Evolutionary conservation across 2,329 filamentous ascomycete species (phyloP).

Genomic region (Taxawa tesnikishii): DNA sequence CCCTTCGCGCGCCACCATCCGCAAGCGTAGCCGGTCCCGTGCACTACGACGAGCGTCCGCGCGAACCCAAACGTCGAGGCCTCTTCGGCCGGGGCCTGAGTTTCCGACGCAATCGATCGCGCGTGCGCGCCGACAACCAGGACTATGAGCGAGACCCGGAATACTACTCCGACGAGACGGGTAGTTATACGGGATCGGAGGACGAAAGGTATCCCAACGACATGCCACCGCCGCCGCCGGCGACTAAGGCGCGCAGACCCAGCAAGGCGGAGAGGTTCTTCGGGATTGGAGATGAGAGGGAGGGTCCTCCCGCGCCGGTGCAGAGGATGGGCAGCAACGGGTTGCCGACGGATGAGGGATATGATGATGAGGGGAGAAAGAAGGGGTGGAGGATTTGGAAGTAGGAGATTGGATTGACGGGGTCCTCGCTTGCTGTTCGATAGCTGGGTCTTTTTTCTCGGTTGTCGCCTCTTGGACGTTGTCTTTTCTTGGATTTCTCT

Average conservation of each 20-base stretch:
- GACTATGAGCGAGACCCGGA: neutral
- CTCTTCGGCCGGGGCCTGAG: constrained; percentile 2
- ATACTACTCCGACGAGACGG: constrained; percentile 11
- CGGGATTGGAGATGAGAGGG: constrained; percentile 8
- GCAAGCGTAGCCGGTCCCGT: constrained; percentile 2
- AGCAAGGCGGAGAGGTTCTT: constrained; percentile 21
- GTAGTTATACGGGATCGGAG: constrained; percentile 14
- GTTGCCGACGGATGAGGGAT: neutral
- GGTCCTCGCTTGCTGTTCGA: too few species aligned
- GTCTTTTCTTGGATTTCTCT: too few species aligned
- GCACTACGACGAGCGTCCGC: neutral
- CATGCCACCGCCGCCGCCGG: constrained; percentile 5
- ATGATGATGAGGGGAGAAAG: constrained; percentile 23
- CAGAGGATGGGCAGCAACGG: neutral
- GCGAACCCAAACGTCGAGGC: constrained; percentile 1
- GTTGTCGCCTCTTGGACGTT: too few species aligned
- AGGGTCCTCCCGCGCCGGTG: neutral
- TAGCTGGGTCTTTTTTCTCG: too few species aligned
- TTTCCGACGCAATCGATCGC: neutral
- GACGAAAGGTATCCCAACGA: constrained; percentile 15
- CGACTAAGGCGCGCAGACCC: constrained; percentile 10
- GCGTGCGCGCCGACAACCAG: neutral
- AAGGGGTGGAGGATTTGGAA: constrained; percentile 25
- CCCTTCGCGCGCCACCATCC: constrained; percentile 1
- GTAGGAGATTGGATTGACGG: too few species aligned